These are phyloP conservation scores for Medicago arabica DNA, from an alignment of 306 rosid species.

Conservation along the genomic window DNA sequence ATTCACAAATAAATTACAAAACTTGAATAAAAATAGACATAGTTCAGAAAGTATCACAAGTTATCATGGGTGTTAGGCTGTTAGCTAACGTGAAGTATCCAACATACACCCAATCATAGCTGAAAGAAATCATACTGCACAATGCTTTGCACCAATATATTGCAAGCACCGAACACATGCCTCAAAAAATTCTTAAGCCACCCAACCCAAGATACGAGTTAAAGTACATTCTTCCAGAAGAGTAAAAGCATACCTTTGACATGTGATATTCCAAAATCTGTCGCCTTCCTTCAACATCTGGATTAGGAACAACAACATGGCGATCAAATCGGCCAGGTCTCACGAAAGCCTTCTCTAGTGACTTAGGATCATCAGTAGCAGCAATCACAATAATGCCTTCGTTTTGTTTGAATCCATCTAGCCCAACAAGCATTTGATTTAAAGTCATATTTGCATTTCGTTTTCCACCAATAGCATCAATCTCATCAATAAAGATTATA, in stretches of 20 bases:
- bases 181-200: neutral
- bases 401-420: constrained; percentile 96
- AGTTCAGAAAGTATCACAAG: neutral
- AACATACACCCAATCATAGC: constrained; percentile 12
- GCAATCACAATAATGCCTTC: constrained; percentile 97
- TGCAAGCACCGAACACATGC: neutral
- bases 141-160: neutral
- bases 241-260: constrained; percentile 74
- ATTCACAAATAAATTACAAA: neutral
- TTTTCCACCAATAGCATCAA: constrained; percentile 93
- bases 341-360: constrained; percentile 87
- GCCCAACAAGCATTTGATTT: constrained; percentile 92
- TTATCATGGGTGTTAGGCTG: neutral
- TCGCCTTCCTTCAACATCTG: constrained; percentile 94
- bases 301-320: constrained; percentile 86
- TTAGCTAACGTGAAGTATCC: constrained; percentile 2
- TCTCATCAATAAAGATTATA: constrained; percentile 93
- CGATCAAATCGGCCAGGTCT: constrained; percentile 97
- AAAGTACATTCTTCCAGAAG: neutral
- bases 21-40: neutral
- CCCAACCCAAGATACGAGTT: constrained; percentile 30
- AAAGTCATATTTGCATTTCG: constrained; percentile 83
- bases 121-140: neutral
- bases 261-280: constrained; percentile 90
- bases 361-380: constrained; percentile 89